These are phyloP conservation scores for Viola odorata DNA, from an alignment of 345 rosid genomes.

Conservation along the genomic window DNA sequence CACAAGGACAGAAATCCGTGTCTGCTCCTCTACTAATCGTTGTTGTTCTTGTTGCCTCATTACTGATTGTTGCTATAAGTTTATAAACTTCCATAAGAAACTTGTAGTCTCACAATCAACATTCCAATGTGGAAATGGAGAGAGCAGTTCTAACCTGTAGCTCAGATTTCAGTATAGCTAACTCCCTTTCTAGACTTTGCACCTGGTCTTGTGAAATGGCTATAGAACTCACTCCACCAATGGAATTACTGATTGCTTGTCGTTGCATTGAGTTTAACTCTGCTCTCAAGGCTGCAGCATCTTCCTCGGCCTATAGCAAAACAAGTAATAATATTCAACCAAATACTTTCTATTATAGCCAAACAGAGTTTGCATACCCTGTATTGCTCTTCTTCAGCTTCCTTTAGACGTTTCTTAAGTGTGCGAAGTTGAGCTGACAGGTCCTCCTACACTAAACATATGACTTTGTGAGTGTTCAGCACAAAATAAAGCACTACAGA, in stretches of 20 bases:
- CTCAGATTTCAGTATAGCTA: slow-evolving; percentile 52
- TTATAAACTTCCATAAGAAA: slow-evolving; percentile 26
- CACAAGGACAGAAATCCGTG: slow-evolving; percentile 46
- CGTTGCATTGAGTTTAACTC: slow-evolving; percentile 81
- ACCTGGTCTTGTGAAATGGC: slow-evolving; percentile 51
- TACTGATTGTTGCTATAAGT: slow-evolving; percentile 53
- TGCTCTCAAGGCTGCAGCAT: slow-evolving; percentile 91
- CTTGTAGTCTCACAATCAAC: neutral
- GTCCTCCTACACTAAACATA: slow-evolving; percentile 69
- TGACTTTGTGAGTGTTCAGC: slow-evolving; percentile 15
- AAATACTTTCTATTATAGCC: slow-evolving; percentile 8
- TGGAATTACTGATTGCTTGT: slow-evolving; percentile 50
- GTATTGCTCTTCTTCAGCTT: slow-evolving; percentile 92
- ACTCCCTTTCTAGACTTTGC: slow-evolving; percentile 65
- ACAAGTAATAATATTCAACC: slow-evolving; percentile 11
- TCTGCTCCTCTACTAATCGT: slow-evolving; percentile 53
- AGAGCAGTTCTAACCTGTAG: slow-evolving; percentile 51
- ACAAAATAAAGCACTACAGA: slow-evolving; percentile 4
- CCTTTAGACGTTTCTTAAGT: slow-evolving; percentile 73
- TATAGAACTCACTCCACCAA: slow-evolving; percentile 39
- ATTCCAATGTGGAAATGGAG: slow-evolving; percentile 4
- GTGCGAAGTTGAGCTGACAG: slow-evolving; percentile 87
- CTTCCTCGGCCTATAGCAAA: slow-evolving; percentile 87
- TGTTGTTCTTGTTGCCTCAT: slow-evolving; percentile 64
- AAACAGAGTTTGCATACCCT: slow-evolving; percentile 41